Evolutionary conservation across 441 rosid genomes (phyloP), one percentile per base, ranked within the genome.

Genomic region (Syzygium syzygioides): DNA sequence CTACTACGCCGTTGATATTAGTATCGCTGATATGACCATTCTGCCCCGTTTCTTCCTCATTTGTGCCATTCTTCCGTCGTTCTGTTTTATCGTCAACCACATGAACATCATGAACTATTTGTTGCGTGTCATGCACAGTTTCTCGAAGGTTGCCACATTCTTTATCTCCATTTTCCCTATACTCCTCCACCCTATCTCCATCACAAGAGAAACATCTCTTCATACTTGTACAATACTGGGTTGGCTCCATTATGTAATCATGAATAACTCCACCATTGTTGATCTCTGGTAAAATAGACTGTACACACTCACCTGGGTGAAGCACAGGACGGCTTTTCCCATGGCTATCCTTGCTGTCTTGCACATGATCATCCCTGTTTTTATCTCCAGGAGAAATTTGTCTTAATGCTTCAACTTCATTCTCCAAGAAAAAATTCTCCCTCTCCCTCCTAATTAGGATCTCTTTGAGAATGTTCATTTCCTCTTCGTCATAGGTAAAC

Each of bases 401-500:
- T 90, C 91, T 91, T 56, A 92, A 92, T 89, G 93, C 91, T 60
- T 93, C 94, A 79, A 95, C 91, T 91, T 95, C 96, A 87, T 90
- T 94, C 92, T 93, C 97, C 50, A 94, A 89, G 89, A 93, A 92
- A 90, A 93, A 93, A 86, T 92, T 94, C 90, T 94, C 96, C 90
- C 87, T 93, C 76, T 95, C 97, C 89, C 91, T 93, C 90, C 92
- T 91, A 48, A 94, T 91, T 62, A 95, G 92, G 57, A 95, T 94
- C 91, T 95, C 97, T 89, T 93, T 94, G 88, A 95, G 91, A 87
- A 95, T 86, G 88, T 80, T 89, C 95, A 93, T 94, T 93, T 95
- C 97, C 87, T 94, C 97, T 85, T 95, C 97, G 28, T 94, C 96
- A 41, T 95, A 94, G 6, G 94, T 92, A 89, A 93, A 62, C 87